Conservation (phyloP, 495 filamentous ascomycete species). For the Penicillium goetzii region DNA sequence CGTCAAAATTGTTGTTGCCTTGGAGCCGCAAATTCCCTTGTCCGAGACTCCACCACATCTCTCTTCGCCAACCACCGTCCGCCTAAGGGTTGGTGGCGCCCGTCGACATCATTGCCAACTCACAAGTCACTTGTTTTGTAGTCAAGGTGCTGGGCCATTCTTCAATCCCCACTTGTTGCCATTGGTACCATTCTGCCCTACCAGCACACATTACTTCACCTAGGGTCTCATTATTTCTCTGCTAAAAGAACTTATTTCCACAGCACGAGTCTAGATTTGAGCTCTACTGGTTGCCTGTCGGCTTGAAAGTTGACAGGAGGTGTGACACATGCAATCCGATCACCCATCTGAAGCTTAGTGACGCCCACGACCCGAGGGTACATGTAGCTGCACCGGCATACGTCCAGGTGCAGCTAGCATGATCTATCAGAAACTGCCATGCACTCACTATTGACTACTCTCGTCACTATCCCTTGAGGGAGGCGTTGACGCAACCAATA, state of each 20-base stretch:
- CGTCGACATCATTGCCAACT: slow-evolving; percentile 30
- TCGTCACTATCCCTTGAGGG: slow-evolving; percentile 1
- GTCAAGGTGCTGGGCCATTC: neutral
- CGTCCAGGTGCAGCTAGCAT: neutral
- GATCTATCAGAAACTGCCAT: slow-evolving; percentile 9
- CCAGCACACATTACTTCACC: neutral
- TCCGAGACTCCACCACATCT: slow-evolving; percentile 18
- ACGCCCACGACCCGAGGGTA: neutral
- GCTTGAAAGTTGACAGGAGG: neutral
- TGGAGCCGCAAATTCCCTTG: slow-evolving; percentile 27
- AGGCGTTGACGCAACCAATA: neutral
- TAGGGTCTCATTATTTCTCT: neutral
- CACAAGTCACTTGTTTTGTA: slow-evolving; percentile 1
- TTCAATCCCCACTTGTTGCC: neutral
- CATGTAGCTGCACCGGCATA: neutral
- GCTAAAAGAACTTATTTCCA: neutral
- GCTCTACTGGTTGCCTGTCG: neutral
- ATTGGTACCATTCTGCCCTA: neutral
- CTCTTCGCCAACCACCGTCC: slow-evolving; percentile 15
- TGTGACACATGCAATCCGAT: neutral
- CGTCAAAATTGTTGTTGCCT: slow-evolving; percentile 28
- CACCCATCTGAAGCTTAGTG: neutral
- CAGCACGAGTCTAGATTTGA: neutral
- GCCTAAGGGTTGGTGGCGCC: slow-evolving; percentile 12
- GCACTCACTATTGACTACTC: slow-evolving; percentile 8